phyloP scores from a whole-genome alignment of 768 basidiomycete species.

The Trametes cingulata region DNA sequence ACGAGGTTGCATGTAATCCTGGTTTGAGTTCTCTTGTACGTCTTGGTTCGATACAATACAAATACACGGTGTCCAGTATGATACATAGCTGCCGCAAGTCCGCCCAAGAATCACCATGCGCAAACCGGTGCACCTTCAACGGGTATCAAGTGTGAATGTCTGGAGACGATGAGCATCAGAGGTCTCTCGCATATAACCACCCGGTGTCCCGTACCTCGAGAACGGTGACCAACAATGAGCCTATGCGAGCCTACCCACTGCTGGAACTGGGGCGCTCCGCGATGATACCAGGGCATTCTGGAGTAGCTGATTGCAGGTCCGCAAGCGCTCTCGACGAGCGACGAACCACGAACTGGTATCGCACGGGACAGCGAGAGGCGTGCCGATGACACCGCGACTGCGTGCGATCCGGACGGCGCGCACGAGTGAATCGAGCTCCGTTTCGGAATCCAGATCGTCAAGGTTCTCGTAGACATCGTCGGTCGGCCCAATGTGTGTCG shows the following conservation, averaged over 20 bases:
- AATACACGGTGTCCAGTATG: neutral
- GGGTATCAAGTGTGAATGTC: too few species aligned
- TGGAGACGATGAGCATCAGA: neutral
- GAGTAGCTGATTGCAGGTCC: conserved; percentile 39
- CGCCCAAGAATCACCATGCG: neutral
- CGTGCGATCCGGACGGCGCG: conserved; percentile 58
- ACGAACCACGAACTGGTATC: conserved; percentile 85
- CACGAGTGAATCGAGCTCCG: conserved; percentile 76
- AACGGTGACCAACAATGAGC: neutral
- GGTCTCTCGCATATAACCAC: neutral
- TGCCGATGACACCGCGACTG: conserved; percentile 57
- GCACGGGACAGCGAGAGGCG: conserved; percentile 70
- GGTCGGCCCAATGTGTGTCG: conserved; percentile 50
- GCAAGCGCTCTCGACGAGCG: conserved; percentile 63
- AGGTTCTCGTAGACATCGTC: conserved; percentile 70
- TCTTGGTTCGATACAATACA: neutral
- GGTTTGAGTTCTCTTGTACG: too few species aligned
- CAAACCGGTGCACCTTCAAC: too few species aligned
- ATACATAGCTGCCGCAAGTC: neutral
- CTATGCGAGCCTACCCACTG: conserved; percentile 4
- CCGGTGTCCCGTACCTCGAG: too few species aligned
- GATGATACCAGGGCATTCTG: conserved; percentile 34
- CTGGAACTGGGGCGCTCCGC: conserved; percentile 19
- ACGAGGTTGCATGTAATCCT: too few species aligned
- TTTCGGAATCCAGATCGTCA: conserved; percentile 82